Evolutionary conservation across 1,139 yeast species (phyloP), one percentile per base, ranked within the genome.

Genomic region (Diutina siamensis): DNA sequence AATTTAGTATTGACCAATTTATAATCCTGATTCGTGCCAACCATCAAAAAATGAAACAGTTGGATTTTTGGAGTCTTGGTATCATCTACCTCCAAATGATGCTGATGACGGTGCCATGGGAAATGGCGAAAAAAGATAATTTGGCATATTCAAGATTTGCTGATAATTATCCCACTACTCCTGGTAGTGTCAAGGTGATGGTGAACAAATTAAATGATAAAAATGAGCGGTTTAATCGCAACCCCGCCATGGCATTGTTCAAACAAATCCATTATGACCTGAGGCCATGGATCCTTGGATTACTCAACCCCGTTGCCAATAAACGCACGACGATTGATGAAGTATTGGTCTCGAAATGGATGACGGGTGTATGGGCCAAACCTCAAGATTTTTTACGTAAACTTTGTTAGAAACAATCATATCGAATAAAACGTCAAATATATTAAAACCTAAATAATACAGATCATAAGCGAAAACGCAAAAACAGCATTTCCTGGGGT

Each of bases 21-120:
- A 25, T 38, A 2, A 15, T 12, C n/a, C 12, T 7, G n/a, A 22
- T 38, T 10, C 19, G 21, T 2, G 7, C 50, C 48, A 33, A 47
- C 51, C 3, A 45, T 50, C n/a, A 46, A 55, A 25, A 57, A 25
- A 63, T 67, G 46, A 62, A 62, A 35, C 55, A 58, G 18, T 53
- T 68, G 21, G 82, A 76, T 55, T 61, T 64, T 46, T 76, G 81
- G 81, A 63, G 78, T 2, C 55, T 76, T 45, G 80, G 78, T 0
- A 64, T 76, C 10, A 54, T 72, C 3, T 76, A 74, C 53, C 67
- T 73, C 51, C 71, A 71, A 42, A 57, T 76, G 25, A 63, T 53
- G 44, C 56, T 70, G 18, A 63, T 75, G 65, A 60, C 65, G 20
- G 65, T 65, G 35, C 80, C 80, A 1, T 76, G 82, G 82, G 32